Evolutionary conservation across 441 rosid species (phyloP).

Genomic region (Melastoma candidum): DNA sequence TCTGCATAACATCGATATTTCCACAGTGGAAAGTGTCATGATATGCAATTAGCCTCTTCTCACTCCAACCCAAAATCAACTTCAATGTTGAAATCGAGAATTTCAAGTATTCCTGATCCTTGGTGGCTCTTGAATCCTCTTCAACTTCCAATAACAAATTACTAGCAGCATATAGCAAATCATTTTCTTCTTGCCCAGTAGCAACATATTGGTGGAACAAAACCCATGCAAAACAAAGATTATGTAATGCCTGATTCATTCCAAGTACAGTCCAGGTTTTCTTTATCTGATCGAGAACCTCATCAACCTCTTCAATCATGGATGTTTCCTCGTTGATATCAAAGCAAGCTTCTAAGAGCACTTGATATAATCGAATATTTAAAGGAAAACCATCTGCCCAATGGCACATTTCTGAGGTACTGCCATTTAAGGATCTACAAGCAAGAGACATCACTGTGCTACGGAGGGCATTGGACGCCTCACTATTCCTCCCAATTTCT

Average conservation of each 20-base stretch:
- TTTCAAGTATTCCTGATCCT: slow-evolving; percentile 30
- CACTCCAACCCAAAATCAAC: slow-evolving; percentile 47
- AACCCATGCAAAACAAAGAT: slow-evolving; percentile 59
- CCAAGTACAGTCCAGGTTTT: slow-evolving; percentile 64
- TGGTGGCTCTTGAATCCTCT: slow-evolving; percentile 31
- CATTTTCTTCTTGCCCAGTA: slow-evolving; percentile 52
- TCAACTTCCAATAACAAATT: slow-evolving; percentile 46
- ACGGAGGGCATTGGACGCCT: slow-evolving; percentile 39
- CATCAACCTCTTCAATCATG: slow-evolving; percentile 58
- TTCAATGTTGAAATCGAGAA: slow-evolving; percentile 34
- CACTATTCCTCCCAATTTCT: slow-evolving; percentile 41
- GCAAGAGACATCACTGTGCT: slow-evolving; percentile 48
- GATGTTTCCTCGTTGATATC: slow-evolving; percentile 48
- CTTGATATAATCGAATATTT: slow-evolving; percentile 45
- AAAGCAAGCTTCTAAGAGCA: slow-evolving; percentile 55
- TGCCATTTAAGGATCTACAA: slow-evolving; percentile 30
- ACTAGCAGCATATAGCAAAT: slow-evolving; percentile 54
- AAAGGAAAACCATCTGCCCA: slow-evolving; percentile 70
- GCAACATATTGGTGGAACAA: slow-evolving; percentile 46
- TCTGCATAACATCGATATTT: slow-evolving; percentile 49
- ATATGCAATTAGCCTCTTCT: slow-evolving; percentile 49
- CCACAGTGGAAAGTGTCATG: slow-evolving; percentile 45
- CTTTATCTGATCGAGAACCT: slow-evolving; percentile 54
- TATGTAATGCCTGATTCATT: slow-evolving; percentile 47
- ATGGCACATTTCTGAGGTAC: slow-evolving; percentile 42